These are phyloP conservation scores for Yamadazyma diospyri DNA, from an alignment of 1,139 yeast species.

Conservation along the genomic window DNA sequence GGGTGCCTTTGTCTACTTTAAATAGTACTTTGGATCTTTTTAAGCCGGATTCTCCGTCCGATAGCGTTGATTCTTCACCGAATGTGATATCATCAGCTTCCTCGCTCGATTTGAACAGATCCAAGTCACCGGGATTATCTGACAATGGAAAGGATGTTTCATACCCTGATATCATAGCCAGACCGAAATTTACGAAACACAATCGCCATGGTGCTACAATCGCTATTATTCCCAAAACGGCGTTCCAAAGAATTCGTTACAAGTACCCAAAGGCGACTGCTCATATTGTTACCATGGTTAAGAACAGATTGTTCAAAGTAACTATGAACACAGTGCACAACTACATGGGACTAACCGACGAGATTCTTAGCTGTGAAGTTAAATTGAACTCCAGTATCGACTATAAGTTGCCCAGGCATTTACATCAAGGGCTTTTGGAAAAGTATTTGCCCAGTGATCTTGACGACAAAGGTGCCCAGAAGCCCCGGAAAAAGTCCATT, in stretches of 20 bases:
- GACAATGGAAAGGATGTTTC: not conserved
- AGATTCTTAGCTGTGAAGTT: conserved; percentile 74
- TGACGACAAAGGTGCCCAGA: not conserved
- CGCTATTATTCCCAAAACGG: conserved; percentile 85
- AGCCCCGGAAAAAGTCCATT: not conserved
- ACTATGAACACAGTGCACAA: conserved; percentile 87
- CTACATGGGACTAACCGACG: conserved; percentile 81
- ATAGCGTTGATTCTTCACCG: conserved; percentile 3
- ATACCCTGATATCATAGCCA: conserved; percentile 42
- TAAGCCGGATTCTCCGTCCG: conserved; percentile 14
- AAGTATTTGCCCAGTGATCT: conserved; percentile 15
- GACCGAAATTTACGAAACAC: conserved; percentile 41
- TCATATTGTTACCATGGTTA: conserved; percentile 89
- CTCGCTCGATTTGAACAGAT: conserved; percentile 12
- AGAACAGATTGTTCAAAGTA: conserved; percentile 82
- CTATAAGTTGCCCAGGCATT: conserved; percentile 53
- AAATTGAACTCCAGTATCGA: conserved; percentile 52
- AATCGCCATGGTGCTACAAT: conserved; percentile 59
- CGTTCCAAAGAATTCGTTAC: conserved; percentile 68
- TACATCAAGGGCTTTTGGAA: conserved; percentile 55
- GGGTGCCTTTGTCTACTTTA: conserved; percentile 80
- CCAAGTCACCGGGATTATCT: not conserved
- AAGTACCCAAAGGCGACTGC: conserved; percentile 89
- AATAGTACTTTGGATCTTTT: conserved; percentile 72
- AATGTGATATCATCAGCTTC: conserved; percentile 13